phyloP scores from a whole-genome alignment of 225 moss, liverwort and hornwort genomes.

The Ulota crispa region DNA sequence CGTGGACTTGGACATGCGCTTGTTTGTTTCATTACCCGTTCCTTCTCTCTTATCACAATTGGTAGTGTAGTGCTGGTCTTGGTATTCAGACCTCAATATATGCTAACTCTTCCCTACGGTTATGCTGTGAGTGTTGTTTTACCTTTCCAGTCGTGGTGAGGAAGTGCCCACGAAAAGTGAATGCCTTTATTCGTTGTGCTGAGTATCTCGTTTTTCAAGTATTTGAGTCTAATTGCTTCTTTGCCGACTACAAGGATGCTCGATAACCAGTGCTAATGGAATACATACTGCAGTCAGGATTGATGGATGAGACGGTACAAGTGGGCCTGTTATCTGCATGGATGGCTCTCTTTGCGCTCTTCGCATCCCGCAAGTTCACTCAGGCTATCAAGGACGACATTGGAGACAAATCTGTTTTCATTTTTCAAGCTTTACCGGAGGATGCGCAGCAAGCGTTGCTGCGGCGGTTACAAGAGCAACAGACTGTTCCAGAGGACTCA shows the following conservation, averaged over 20 bases:
- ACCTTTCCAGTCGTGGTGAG: not conserved
- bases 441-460: slow-evolving; percentile 58
- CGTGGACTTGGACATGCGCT: not conserved
- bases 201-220: not conserved
- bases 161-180: not conserved
- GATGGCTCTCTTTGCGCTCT: slow-evolving; percentile 78
- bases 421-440: slow-evolving; percentile 80
- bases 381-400: slow-evolving; percentile 98
- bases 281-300: slow-evolving; percentile 61
- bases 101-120: not conserved
- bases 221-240: not conserved
- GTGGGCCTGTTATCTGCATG: slow-evolving; percentile 73
- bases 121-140: not conserved
- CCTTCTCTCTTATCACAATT: not conserved
- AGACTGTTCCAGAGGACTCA: slow-evolving; percentile 26
- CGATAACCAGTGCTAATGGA: slow-evolving; percentile 13
- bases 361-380: slow-evolving; percentile 89
- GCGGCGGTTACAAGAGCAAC: slow-evolving; percentile 45
- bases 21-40: not conserved
- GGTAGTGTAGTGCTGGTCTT: no score
- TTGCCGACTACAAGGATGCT: not conserved
- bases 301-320: slow-evolving; percentile 79
- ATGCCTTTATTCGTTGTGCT: not conserved
- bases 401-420: slow-evolving; percentile 96
- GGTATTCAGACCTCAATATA: not conserved